phyloP scores from a whole-genome alignment of 192 early-diverging fungal species.

The Umbelopsis sp. region DNA sequence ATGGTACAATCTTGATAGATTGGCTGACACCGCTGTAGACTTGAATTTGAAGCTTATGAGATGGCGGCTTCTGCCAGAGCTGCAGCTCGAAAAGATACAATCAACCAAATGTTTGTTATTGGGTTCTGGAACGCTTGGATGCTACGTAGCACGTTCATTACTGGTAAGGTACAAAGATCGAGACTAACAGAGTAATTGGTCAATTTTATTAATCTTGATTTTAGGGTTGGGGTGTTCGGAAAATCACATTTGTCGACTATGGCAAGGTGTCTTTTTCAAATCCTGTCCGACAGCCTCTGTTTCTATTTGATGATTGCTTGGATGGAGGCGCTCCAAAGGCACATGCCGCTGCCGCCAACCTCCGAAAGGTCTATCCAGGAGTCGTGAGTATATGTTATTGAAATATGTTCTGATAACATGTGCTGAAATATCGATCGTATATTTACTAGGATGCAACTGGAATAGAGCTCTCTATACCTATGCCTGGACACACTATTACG shows the following conservation, averaged over 20 bases:
- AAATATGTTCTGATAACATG: background rate
- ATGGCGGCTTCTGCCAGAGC: slow-evolving; percentile 86
- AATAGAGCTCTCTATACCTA: slow-evolving; percentile 79
- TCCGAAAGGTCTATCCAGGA: slow-evolving; percentile 79
- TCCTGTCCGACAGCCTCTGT: slow-evolving; percentile 94
- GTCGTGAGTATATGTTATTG: slow-evolving; percentile 53
- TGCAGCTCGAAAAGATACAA: slow-evolving; percentile 82
- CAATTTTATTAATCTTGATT: background rate
- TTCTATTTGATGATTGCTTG: slow-evolving; percentile 86
- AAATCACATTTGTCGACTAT: slow-evolving; percentile 95
- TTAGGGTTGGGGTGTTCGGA: slow-evolving; percentile 90
- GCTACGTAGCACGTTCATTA: slow-evolving; percentile 85
- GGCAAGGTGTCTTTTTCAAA: slow-evolving; percentile 93
- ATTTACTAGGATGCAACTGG: slow-evolving; percentile 64
- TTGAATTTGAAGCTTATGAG: slow-evolving; percentile 97
- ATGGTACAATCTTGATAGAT: slow-evolving; percentile 39
- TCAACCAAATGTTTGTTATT: slow-evolving; percentile 81
- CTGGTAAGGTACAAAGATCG: slow-evolving; percentile 45
- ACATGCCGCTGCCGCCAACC: slow-evolving; percentile 73
- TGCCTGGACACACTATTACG: slow-evolving; percentile 90
- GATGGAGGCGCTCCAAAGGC: slow-evolving; percentile 90
- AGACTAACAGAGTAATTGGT: background rate
- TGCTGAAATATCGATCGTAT: background rate
- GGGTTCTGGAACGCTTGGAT: slow-evolving; percentile 94
- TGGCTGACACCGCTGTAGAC: slow-evolving; percentile 90